A percentile compares a stretch with the other conserved stretches of the same genome.
phyloP scores from a whole-genome alignment of 176 grass and related monocot species.

The Avena insularis region DNA sequence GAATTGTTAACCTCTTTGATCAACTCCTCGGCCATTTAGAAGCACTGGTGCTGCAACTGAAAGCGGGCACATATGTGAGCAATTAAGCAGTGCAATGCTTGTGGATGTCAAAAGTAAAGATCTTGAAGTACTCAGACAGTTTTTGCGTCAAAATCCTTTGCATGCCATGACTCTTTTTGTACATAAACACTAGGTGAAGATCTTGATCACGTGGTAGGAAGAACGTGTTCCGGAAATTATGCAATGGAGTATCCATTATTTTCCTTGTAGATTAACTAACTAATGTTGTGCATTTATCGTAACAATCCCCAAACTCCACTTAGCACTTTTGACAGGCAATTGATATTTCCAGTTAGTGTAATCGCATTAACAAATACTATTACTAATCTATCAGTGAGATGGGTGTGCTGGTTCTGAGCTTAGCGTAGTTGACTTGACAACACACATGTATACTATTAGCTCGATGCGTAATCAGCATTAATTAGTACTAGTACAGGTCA shows the following conservation, averaged over 20 bases:
- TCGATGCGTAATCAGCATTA: neutral
- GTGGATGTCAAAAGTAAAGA: constrained; percentile 1
- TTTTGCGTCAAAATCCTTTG: neutral
- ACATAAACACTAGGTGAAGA: constrained; percentile 20
- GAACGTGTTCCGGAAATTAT: constrained; percentile 4
- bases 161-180: neutral
- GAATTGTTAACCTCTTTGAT: constrained; percentile 36
- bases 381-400: constrained; percentile 1
- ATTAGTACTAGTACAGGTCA: neutral
- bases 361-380: neutral
- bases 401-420: neutral
- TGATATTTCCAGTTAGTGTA: neutral
- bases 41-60: constrained; percentile 36
- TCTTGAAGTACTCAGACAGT: neutral
- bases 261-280: neutral
- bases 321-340: neutral
- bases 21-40: constrained; percentile 53
- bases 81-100: neutral
- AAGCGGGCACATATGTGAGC: constrained; percentile 13
- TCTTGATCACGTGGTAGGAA: neutral
- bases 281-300: too few relatives aligned
- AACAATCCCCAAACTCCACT: neutral
- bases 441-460: neutral
- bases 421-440: constrained; percentile 25
- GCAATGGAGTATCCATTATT: neutral